Base-by-base conservation (phyloP, 495 filamentous ascomycete species). In the Penicillium bialowiezense region DNA sequence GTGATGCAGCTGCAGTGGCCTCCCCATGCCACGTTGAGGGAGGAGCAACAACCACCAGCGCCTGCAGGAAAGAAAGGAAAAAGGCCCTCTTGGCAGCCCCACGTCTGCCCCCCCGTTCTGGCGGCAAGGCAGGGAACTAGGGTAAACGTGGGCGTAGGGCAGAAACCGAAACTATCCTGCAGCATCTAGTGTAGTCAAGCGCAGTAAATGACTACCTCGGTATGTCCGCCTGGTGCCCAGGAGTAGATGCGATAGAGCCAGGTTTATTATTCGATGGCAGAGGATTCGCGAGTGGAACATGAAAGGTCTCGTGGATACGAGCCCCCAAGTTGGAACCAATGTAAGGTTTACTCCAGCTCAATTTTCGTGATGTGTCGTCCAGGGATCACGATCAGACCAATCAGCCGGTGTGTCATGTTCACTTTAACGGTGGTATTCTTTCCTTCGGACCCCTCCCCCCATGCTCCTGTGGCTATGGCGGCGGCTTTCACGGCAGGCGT, bases 351-450 rank as follows among this genome's bases (percentile, higher is more conserved):
- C 65, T 97, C 91, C 28, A 89, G 76, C 69, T 97, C 92, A 53
- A 98, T 91, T 71, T 84, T 90, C 51, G 76, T 83, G 52, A 98
- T 89, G 59, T 91, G 76, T 53, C 87, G 72, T 12, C 95, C 92
- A 1, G 95, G 93, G 7, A 97, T 81, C 7, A 96, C 91, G 26
- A 98, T 86, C 7, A 97, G 73, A 0, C 93, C 93, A 35, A 98
- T 82, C 59, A 89, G 90, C 21, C 93, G 81, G 54, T 85, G 88
- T 12, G 82, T 88, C 83, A 96, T 87, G 58, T 87, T 79, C 51
- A 87, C 59, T 48, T 76, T 83, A 15, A 89, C 53, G 10, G 50
- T 59, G 43, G 63, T 41, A 24, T 50, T 56, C 36, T 59, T 55
- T 48, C 63, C 42, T 53, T 61, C 52, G 6, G 41, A 24, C 37